These are phyloP conservation scores for Russula compacta DNA, from an alignment of 768 basidiomycete species.

Conservation along the genomic window DNA sequence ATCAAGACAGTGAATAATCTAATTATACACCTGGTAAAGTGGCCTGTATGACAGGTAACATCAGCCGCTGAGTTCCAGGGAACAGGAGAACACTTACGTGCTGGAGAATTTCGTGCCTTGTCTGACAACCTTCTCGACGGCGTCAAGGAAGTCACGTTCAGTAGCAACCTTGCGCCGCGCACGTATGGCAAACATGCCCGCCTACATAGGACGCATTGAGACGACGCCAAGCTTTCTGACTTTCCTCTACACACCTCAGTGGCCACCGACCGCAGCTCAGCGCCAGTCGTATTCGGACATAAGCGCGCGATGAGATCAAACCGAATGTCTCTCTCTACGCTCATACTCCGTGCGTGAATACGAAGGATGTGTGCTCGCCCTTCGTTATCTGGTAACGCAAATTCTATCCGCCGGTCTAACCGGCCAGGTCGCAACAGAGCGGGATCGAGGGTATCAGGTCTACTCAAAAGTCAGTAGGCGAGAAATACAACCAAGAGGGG, in stretches of 20 bases:
- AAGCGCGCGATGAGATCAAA: slow-evolving; percentile 95
- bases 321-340: slow-evolving; percentile 91
- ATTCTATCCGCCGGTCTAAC: slow-evolving; percentile 94
- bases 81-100: slow-evolving; percentile 56
- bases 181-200: slow-evolving; percentile 99
- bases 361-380: slow-evolving; percentile 94
- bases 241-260: slow-evolving; percentile 62
- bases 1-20: slow-evolving; percentile 27
- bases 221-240: neutral
- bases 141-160: slow-evolving; percentile 94
- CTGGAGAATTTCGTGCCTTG: slow-evolving; percentile 97
- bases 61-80: slow-evolving; percentile 7
- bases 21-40: slow-evolving; percentile 91
- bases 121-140: slow-evolving; percentile 96
- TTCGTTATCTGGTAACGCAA: slow-evolving; percentile 88
- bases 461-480: slow-evolving; percentile 26
- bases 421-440: slow-evolving; percentile 93
- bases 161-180: slow-evolving; percentile 93
- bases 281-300: slow-evolving; percentile 97
- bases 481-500: neutral
- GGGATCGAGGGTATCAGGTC: slow-evolving; percentile 97
- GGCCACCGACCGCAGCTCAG: slow-evolving; percentile 94
- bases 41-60: slow-evolving; percentile 40
- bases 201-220: slow-evolving; percentile 35
- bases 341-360: slow-evolving; percentile 98